Conservation (phyloP, 768 basidiomycete genomes). For the Amanita rubescens region DNA sequence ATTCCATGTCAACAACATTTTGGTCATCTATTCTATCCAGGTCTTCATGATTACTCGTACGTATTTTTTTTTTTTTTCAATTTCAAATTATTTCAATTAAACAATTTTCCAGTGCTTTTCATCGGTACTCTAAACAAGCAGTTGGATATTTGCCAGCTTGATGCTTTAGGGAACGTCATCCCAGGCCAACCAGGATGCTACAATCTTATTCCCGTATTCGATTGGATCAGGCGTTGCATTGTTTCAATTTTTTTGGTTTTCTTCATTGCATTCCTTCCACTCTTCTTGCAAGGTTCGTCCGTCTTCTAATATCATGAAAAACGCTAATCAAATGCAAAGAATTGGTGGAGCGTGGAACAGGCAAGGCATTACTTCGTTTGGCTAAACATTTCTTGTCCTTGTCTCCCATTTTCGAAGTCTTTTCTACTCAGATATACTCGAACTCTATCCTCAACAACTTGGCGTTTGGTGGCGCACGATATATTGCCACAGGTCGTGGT, state of each 20-base stretch:
- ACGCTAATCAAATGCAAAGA: constrained; percentile 40
- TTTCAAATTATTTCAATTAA: constrained; percentile 5
- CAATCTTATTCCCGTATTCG: constrained; percentile 92
- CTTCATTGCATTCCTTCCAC: constrained; percentile 93
- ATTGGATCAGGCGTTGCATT: constrained; percentile 97
- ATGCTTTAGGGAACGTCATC: constrained; percentile 71
- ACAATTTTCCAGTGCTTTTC: constrained; percentile 58
- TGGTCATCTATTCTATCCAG: constrained; percentile 97
- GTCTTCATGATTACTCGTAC: constrained; percentile 92
- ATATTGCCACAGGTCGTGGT: constrained; percentile 98
- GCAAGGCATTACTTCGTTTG: constrained; percentile 88
- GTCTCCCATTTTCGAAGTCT: constrained; percentile 97
- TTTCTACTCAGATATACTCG: constrained; percentile 97
- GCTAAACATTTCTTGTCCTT: constrained; percentile 96
- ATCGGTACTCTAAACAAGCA: constrained; percentile 96
- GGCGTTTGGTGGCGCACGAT: constrained; percentile 96
- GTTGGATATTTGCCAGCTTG: constrained; percentile 80
- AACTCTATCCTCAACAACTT: constrained; percentile 96
- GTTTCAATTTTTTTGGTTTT: constrained; percentile 98
- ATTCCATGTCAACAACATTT: constrained; percentile 99
- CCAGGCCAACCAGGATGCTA: constrained; percentile 90
- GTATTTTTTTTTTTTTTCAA: constrained; percentile 25
- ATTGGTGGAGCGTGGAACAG: constrained; percentile 92
- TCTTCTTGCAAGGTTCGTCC: constrained; percentile 83
- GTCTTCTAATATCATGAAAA: not conserved